These are phyloP conservation scores for Apiospora kogelbergensis DNA, from an alignment of 2,329 filamentous ascomycete species.

Conservation along the genomic window DNA sequence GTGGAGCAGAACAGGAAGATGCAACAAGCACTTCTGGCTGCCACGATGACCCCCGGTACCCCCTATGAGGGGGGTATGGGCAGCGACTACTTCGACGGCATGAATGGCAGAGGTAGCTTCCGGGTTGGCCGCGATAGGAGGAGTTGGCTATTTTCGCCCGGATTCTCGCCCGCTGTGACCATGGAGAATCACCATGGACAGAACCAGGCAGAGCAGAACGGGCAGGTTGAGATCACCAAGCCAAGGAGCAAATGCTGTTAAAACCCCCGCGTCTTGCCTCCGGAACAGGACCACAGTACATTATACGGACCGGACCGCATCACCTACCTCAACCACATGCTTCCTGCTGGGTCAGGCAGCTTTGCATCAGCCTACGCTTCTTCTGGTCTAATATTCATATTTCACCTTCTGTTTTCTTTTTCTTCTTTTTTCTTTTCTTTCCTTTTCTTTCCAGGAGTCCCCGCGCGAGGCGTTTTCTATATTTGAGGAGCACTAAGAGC, in stretches of 20 bases:
- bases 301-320: neutral
- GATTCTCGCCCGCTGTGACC: slow-evolving; percentile 51
- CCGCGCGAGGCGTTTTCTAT: neutral
- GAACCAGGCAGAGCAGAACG: slow-evolving; percentile 12
- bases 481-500: neutral
- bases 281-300: neutral
- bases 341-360: slow-evolving; percentile 5
- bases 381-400: neutral
- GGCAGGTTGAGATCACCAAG: slow-evolving; percentile 12
- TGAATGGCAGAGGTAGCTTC: slow-evolving; percentile 51
- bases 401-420: neutral
- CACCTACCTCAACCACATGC: neutral
- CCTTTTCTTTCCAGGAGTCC: neutral
- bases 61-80: slow-evolving; percentile 41
- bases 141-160: slow-evolving; percentile 59
- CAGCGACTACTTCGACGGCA: slow-evolving; percentile 50
- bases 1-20: slow-evolving; percentile 65
- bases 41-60: slow-evolving; percentile 50
- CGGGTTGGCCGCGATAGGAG: slow-evolving; percentile 57
- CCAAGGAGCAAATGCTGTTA: slow-evolving; percentile 13
- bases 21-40: slow-evolving; percentile 58
- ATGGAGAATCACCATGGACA: slow-evolving; percentile 44
- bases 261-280: neutral
- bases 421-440: neutral
- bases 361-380: slow-evolving; percentile 3